Base-by-base conservation (phyloP, 176 grass and related monocot species). In the Aegilops tauschii region DNA sequence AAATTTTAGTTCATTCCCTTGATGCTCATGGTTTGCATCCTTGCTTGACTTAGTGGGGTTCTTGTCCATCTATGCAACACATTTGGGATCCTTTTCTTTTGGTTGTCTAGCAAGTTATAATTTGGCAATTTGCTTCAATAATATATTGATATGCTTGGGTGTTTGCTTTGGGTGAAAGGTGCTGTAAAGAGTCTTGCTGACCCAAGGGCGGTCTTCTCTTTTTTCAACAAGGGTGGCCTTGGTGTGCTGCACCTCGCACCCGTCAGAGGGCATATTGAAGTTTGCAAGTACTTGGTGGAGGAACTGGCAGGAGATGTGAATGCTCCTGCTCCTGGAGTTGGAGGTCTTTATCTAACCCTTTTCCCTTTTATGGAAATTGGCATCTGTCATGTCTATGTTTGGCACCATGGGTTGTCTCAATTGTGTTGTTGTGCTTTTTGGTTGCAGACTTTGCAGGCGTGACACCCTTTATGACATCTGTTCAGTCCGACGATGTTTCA, bases 241-340 rank as follows among this genome's bases (percentile, higher is more conserved):
- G 61, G 23, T 47, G 12, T 47, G 69, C 20, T 89, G 25, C 82
- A 76, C 10, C 20, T 6, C 0, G 77, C 69, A 21, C 18, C 88
- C 18, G 45, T 42, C 69, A 37, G 34, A 27, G 88, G 32, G 34
- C 77, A 81, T 76, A 69, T 81, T 5, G 78, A 85, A 61, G 21
- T 89, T 63, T 89, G 88, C 77, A 85, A 76, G 77, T 85, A 84
- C 35, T 45, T 45, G 42, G 42, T 45, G 42, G 42, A 45, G 42
- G 42, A 45, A 45, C 42, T 45, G 42, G 11, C 11, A 44, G 42
- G 42, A 12, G 42, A 45, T 45, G 42, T 45, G 42, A 45, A 45
- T 45, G 42, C 42, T 45, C 42, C 42, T 45, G 42, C 42, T 45
- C 42, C 42, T 45, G 42, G 42, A 45, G 42, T 45, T 45, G 42